phyloP scores from a whole-genome alignment of 768 basidiomycete species.

The Cystobasidium onofrii region DNA sequence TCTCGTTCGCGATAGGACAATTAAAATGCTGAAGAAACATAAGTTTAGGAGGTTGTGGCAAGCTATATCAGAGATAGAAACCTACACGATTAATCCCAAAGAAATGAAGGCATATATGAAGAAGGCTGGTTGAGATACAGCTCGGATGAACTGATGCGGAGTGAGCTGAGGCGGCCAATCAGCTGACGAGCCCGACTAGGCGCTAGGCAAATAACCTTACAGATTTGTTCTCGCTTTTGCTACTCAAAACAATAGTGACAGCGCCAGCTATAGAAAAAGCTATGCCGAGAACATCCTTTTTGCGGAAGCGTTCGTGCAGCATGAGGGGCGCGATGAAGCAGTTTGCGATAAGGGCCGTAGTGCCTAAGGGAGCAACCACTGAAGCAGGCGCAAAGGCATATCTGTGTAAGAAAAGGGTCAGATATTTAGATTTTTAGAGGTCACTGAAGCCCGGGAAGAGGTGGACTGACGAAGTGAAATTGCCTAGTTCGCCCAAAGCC shows the following conservation, averaged over 20 bases:
- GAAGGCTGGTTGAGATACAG: constrained; percentile 65
- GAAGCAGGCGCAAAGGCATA: constrained; percentile 85
- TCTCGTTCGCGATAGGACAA: constrained; percentile 58
- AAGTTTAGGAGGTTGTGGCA: not conserved
- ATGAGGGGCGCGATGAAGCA: constrained; percentile 77
- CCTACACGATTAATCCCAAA: constrained; percentile 50
- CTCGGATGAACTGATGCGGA: constrained; percentile 58
- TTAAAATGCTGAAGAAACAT: constrained; percentile 49
- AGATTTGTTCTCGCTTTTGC: constrained; percentile 62
- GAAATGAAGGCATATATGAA: constrained; percentile 65
- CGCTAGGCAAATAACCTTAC: too few species aligned
- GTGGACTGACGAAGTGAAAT: constrained; percentile 53
- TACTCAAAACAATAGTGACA: constrained; percentile 78
- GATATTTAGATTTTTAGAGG: constrained; percentile 1
- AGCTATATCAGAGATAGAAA: too few species aligned
- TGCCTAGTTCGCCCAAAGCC: constrained; percentile 81
- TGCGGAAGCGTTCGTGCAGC: constrained; percentile 60
- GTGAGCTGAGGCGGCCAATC: constrained; percentile 49
- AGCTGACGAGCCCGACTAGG: not conserved
- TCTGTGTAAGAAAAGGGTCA: constrained; percentile 45
- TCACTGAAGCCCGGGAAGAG: not conserved
- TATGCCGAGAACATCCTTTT: constrained; percentile 55
- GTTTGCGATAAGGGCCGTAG: constrained; percentile 61
- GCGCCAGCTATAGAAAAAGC: constrained; percentile 76
- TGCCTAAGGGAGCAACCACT: constrained; percentile 91